Conservation (phyloP, 2,329 filamentous ascomycete genomes). For the Exophiala oligosperma region DNA sequence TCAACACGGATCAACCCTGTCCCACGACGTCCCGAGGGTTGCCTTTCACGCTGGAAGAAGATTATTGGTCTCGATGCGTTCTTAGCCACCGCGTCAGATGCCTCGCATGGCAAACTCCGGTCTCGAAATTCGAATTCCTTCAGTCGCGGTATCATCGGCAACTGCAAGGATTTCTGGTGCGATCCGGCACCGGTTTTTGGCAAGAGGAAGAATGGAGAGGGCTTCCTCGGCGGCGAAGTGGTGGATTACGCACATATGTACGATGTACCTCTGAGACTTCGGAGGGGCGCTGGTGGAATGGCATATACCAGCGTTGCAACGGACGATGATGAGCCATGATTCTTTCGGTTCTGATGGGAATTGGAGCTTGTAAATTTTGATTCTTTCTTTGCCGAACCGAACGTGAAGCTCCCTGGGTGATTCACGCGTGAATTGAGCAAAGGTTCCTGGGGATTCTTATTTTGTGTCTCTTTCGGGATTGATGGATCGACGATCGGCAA, state of each 20-base stretch:
- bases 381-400: no score
- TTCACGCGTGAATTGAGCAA: not conserved
- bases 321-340: conserved; percentile 32
- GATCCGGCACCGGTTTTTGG: conserved; percentile 82
- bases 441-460: not conserved
- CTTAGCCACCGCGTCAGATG: conserved; percentile 81
- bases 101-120: conserved; percentile 49
- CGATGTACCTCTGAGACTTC: conserved; percentile 74
- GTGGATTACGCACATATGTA: conserved; percentile 91
- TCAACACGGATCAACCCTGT: conserved; percentile 39
- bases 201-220: conserved; percentile 65
- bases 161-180: conserved; percentile 96
- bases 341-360: no score
- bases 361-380: no score
- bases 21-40: conserved; percentile 64
- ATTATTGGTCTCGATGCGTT: conserved; percentile 91
- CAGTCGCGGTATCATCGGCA: conserved; percentile 76
- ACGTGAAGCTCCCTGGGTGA: not conserved
- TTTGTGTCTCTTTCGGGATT: no score
- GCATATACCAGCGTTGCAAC: conserved; percentile 59
- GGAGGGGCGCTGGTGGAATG: conserved; percentile 49
- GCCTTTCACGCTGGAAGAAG: conserved; percentile 76
- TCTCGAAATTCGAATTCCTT: conserved; percentile 71
- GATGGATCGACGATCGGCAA: no score
- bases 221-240: conserved; percentile 66